phyloP scores from a whole-genome alignment of 2,329 filamentous ascomycete species.

The Chalaropsis thielavioides region DNA sequence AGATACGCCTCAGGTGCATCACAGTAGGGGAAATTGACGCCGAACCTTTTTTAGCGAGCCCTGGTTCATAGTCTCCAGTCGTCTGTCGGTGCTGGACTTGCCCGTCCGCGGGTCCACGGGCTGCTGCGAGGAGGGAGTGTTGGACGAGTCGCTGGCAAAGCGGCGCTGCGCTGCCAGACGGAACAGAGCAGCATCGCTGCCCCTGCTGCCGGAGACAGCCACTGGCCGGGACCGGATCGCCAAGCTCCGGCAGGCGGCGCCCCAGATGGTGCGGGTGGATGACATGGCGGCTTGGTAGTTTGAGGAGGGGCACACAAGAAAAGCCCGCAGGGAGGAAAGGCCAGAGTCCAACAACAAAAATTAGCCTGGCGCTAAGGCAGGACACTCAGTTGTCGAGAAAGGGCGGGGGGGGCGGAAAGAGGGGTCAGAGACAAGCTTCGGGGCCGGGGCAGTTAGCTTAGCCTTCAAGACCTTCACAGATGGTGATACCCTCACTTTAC shows the following conservation, averaged over 20 bases:
- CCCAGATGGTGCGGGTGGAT: conserved; percentile 37
- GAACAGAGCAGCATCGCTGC: conserved; percentile 21
- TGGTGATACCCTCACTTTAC: background rate
- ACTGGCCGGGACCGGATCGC: conserved; percentile 27
- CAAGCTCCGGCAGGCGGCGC: conserved; percentile 30
- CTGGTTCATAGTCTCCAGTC: conserved; percentile 23
- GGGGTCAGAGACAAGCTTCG: background rate
- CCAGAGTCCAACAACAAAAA: background rate
- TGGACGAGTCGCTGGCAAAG: conserved; percentile 22
- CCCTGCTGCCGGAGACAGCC: conserved; percentile 17
- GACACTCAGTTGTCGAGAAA: background rate
- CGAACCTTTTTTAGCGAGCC: conserved; percentile 16
- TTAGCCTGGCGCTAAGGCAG: background rate
- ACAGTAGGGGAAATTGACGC: background rate
- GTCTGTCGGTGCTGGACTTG: conserved; percentile 27
- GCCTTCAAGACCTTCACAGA: background rate
- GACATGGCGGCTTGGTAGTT: conserved; percentile 31
- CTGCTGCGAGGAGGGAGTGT: conserved; percentile 3
- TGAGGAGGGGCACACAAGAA: background rate
- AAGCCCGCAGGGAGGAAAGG: background rate
- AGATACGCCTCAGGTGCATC: background rate
- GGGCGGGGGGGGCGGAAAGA: background rate
- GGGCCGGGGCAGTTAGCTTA: background rate
- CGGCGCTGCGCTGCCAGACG: conserved; percentile 21
- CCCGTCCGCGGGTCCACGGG: conserved; percentile 26